Percentiles rank a stretch among this genome's conserved stretches.
These are phyloP conservation scores for Wallacemonas sp. DNA, from an alignment of 208 protist genomes.

Conservation along the genomic window DNA sequence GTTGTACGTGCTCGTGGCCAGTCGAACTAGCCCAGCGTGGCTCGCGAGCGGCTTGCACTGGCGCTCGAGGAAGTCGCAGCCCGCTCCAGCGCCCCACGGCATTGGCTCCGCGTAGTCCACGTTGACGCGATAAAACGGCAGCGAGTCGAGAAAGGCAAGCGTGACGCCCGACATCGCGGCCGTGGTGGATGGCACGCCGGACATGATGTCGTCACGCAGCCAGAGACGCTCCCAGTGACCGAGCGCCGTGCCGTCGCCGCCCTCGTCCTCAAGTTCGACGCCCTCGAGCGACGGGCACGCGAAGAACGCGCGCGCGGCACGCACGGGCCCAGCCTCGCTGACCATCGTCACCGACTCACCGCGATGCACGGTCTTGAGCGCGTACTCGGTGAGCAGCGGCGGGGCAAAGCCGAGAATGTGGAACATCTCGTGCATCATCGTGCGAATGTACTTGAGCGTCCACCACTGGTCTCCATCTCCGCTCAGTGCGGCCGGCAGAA, in stretches of 20 bases:
- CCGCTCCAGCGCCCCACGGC: conserved; percentile 28
- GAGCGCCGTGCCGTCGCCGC: conserved; percentile 53
- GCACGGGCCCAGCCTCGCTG: conserved; percentile 23
- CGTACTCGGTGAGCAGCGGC: conserved; percentile 24
- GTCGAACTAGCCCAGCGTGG: background rate
- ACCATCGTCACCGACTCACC: conserved; percentile 5
- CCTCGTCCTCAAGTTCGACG: conserved; percentile 65
- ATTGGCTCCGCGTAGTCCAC: conserved; percentile 25
- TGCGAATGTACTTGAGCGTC: conserved; percentile 38
- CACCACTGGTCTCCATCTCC: conserved; percentile 2
- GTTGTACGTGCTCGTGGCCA: background rate
- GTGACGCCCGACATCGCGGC: conserved; percentile 59
- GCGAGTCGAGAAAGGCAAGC: conserved; percentile 57
- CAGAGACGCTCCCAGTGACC: conserved; percentile 80
- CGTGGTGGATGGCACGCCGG: conserved; percentile 35
- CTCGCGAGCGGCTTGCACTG: conserved; percentile 1
- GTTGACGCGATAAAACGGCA: conserved; percentile 69
- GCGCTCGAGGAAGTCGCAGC: conserved; percentile 10
- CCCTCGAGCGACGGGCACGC: conserved; percentile 45
- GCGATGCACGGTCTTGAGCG: background rate
- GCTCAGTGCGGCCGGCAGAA: conserved; percentile 5
- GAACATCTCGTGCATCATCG: conserved; percentile 70
- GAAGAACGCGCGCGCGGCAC: conserved; percentile 32
- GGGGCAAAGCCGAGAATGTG: conserved; percentile 77
- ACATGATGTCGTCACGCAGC: conserved; percentile 81